Conservation (phyloP, 345 rosid species). For the Salix purpurea region DNA sequence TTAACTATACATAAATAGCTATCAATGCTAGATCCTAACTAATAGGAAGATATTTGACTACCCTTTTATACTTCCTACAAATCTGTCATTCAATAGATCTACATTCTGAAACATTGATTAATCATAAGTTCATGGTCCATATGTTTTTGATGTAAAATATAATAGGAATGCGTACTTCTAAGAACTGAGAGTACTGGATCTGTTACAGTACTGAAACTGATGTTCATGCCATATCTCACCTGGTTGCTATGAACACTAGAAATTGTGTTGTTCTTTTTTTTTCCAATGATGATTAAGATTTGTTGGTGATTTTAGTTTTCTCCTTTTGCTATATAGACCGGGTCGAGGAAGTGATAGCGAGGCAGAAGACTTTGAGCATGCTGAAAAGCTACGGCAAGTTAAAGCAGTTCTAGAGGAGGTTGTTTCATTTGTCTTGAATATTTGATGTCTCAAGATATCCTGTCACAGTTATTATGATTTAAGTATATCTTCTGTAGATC, state of each 20-base stretch:
- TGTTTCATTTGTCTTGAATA: conserved; percentile 12
- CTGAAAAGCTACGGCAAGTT: conserved; percentile 98
- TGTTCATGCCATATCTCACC: neutral
- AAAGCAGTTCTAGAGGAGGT: conserved; percentile 99
- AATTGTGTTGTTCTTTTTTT: neutral
- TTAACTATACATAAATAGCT: too few relatives aligned
- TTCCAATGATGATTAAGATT: neutral
- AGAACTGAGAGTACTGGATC: neutral
- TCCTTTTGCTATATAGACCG: conserved; percentile 43
- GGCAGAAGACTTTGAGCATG: conserved; percentile 97
- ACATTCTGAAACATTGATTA: neutral
- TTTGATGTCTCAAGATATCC: neutral
- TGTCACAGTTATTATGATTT: neutral
- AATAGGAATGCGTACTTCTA: neutral
- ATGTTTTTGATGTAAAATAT: neutral
- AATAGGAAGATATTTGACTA: too few relatives aligned
- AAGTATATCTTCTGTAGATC: neutral
- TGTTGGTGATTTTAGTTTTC: neutral
- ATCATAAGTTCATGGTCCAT: neutral
- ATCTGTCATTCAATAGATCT: too few relatives aligned
- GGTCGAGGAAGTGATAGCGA: conserved; percentile 97
- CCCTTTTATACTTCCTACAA: too few relatives aligned
- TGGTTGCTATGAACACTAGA: neutral
- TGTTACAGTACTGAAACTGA: neutral
- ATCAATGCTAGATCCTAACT: too few relatives aligned